phyloP scores from a whole-genome alignment of 106 monocot species.

The Apostasia ramifera region DNA sequence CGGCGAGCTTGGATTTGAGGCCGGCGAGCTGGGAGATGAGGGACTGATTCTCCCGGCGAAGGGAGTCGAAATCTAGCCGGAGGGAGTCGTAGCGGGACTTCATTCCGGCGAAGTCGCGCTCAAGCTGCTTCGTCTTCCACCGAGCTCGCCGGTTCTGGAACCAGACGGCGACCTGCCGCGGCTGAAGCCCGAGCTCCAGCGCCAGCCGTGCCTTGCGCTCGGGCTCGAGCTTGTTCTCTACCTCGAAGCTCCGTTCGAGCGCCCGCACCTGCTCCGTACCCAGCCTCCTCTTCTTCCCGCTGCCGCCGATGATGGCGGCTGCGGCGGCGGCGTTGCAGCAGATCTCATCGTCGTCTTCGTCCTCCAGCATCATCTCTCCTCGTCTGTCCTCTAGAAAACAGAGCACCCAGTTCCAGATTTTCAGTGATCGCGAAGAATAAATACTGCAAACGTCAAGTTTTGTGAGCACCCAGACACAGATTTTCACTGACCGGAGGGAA shows the following conservation, averaged over 20 bases:
- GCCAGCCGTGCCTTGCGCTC: slow-evolving; percentile 73
- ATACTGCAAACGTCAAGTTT: background rate
- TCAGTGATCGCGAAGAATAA: background rate
- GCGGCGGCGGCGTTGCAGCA: slow-evolving; percentile 4
- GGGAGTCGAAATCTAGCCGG: slow-evolving; percentile 28
- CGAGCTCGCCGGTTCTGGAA: slow-evolving; percentile 93
- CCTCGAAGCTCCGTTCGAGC: slow-evolving; percentile 76
- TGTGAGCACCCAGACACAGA: background rate
- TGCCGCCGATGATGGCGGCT: slow-evolving; percentile 5
- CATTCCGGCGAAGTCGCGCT: slow-evolving; percentile 65
- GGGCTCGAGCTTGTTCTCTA: slow-evolving; percentile 81
- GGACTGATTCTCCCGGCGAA: slow-evolving; percentile 6
- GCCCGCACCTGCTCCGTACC: slow-evolving; percentile 58
- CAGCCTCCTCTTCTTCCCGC: slow-evolving; percentile 73
- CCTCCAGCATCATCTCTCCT: slow-evolving; percentile 17
- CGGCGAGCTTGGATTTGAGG: background rate
- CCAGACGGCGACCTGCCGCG: slow-evolving; percentile 87
- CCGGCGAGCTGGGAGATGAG: slow-evolving; percentile 39
- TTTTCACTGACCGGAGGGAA: background rate
- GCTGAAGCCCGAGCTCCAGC: slow-evolving; percentile 75
- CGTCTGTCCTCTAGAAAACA: slow-evolving; percentile 1
- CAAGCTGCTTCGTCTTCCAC: slow-evolving; percentile 90
- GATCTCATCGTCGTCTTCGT: slow-evolving; percentile 23
- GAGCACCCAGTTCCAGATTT: too few relatives aligned
- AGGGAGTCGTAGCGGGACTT: slow-evolving; percentile 45